phyloP scores from a whole-genome alignment of 2,329 filamentous ascomycete species.

The Aspergillus nomiae region DNA sequence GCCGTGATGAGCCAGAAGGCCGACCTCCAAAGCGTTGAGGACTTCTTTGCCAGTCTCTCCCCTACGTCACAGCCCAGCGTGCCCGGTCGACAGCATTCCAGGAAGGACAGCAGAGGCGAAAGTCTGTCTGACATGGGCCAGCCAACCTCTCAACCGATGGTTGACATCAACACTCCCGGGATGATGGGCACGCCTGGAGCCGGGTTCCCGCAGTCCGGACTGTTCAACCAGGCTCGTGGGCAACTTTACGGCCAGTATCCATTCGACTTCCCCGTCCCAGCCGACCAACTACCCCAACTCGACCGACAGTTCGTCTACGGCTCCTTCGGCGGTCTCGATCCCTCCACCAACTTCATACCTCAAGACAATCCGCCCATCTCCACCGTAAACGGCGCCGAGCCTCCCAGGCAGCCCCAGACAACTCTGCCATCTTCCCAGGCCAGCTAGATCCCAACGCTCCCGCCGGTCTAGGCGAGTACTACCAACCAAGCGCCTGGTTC shows the following conservation, averaged over 20 bases:
- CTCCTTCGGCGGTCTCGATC: constrained; percentile 63
- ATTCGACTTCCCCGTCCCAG: constrained; percentile 42
- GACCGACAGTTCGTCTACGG: constrained; percentile 77
- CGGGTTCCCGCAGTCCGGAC: constrained; percentile 41
- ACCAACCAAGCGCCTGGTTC: constrained; percentile 73
- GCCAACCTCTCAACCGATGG: constrained; percentile 28
- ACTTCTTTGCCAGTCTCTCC: constrained; percentile 83
- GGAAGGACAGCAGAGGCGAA: constrained; percentile 31
- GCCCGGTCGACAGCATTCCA: constrained; percentile 45
- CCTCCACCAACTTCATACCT: constrained; percentile 33
- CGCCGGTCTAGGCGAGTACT: constrained; percentile 39
- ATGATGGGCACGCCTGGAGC: constrained; percentile 32
- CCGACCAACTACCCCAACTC: constrained; percentile 63
- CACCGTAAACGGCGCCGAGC: constrained; percentile 28
- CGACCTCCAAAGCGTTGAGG: constrained; percentile 89
- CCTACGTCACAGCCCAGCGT: constrained; percentile 55
- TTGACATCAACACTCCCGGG: constrained; percentile 31
- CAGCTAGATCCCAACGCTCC: constrained; percentile 38
- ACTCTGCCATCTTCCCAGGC: constrained; percentile 36
- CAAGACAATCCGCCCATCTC: constrained; percentile 31
- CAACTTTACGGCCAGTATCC: constrained; percentile 33
- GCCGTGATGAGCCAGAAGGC: constrained; percentile 85
- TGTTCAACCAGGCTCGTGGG: constrained; percentile 31
- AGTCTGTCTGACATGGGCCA: constrained; percentile 27
- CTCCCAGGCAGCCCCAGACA: constrained; percentile 16